phyloP scores from a whole-genome alignment of 2,329 filamentous ascomycete species.

The Trichoderma pleuroti region DNA sequence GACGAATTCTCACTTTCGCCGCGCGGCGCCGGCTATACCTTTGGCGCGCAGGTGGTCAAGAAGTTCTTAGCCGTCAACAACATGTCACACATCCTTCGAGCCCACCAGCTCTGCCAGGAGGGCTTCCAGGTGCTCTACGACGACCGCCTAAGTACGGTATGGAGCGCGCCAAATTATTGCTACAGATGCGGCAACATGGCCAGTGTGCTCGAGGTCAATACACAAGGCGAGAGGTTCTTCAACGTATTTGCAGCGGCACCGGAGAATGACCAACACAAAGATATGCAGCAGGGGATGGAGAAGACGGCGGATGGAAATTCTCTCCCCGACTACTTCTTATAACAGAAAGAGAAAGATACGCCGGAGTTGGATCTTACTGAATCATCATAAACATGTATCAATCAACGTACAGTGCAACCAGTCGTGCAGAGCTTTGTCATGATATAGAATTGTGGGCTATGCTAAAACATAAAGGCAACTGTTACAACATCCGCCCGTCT shows the following conservation, averaged over 20 bases:
- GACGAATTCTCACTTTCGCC: constrained; percentile 96
- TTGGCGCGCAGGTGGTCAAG: constrained; percentile 94
- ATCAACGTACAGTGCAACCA: neutral
- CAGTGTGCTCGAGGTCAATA: constrained; percentile 92
- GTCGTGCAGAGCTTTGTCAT: neutral
- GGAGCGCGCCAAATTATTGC: constrained; percentile 96
- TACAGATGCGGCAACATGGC: constrained; percentile 97
- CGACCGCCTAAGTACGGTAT: constrained; percentile 90
- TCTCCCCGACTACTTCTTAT: constrained; percentile 72
- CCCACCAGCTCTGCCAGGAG: constrained; percentile 98
- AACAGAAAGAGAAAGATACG: constrained; percentile 22
- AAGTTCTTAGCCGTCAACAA: constrained; percentile 97
- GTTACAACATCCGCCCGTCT: neutral
- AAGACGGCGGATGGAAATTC: constrained; percentile 61
- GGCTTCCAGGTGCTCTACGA: constrained; percentile 97
- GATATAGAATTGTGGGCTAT: constrained; percentile 15
- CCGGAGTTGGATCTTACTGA: neutral
- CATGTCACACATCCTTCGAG: constrained; percentile 95
- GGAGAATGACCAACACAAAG: constrained; percentile 88
- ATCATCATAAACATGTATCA: neutral
- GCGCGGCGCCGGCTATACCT: constrained; percentile 92
- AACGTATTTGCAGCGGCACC: constrained; percentile 97
- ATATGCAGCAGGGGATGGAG: constrained; percentile 73
- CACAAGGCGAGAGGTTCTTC: constrained; percentile 89
- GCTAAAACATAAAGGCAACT: neutral